A percentile compares a stretch with the other conserved stretches of the same genome.
phyloP scores from a whole-genome alignment of 116 monocot genomes.

The Cymodocea nodosa region DNA sequence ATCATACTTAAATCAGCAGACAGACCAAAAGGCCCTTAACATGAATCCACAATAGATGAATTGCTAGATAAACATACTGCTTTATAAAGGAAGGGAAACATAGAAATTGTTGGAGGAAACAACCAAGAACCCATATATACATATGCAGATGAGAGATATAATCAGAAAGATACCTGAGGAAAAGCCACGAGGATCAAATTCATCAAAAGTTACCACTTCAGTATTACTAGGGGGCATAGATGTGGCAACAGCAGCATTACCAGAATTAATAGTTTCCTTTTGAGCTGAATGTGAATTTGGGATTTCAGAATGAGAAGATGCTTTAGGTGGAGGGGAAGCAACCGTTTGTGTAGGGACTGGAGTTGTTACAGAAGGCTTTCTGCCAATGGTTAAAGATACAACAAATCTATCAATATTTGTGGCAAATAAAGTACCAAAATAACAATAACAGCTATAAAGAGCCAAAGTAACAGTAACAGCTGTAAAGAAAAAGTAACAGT shows the following conservation, averaged over 20 bases:
- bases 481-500: too few species aligned
- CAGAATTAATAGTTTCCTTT: not conserved
- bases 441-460: not conserved
- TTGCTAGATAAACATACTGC: too few species aligned
- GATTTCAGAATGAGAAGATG: constrained; percentile 10
- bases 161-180: constrained; percentile 34
- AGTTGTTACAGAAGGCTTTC: constrained; percentile 13
- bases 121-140: not conserved
- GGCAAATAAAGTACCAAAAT: not conserved
- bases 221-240: not conserved
- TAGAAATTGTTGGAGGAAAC: not conserved
- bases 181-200: constrained; percentile 85
- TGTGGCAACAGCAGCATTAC: constrained; percentile 9
- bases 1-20: too few species aligned
- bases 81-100: not conserved
- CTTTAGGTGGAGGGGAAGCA: constrained; percentile 20
- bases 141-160: not conserved
- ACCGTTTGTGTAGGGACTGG: constrained; percentile 22
- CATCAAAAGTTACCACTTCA: constrained; percentile 54
- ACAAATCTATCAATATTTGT: not conserved
- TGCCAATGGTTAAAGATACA: constrained; percentile 23
- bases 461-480: too few species aligned
- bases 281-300: too few species aligned
- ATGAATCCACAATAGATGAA: too few species aligned
- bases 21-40: too few species aligned